Base-by-base conservation (phyloP, 1,284 basidiomycete genomes). In the Tylopilus orsonianus region DNA sequence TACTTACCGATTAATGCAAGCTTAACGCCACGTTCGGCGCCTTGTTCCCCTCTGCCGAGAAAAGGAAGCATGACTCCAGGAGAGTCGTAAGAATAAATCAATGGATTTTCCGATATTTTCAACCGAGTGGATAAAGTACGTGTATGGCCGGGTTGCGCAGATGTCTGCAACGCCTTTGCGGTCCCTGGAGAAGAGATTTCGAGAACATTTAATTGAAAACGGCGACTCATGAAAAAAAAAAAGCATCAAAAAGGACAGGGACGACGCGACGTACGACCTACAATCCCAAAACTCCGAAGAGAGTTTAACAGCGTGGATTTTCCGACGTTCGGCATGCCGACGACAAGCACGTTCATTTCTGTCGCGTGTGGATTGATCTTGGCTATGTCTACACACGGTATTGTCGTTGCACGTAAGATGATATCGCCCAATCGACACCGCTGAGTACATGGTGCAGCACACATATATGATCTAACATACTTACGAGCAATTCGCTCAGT, bases 271-370 rank as follows among this genome's bases (percentile, higher is more conserved):
- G 56, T 66, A 93, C 93, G 88, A 64, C 92, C 93, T 52, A 81
- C 77, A 26, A 96, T 89, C 4, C 95, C 96, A 53, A 87, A 86
- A 59, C 86, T 85, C 35, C 97, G 80, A n/a, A 99, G 75, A 0
- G 90, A 85, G 64, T 99, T 99, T 13, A 99, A 73, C 43, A 99
- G 71, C 4, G 92, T 94, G 23, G 93, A 97, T 72, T 99, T 99
- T 41, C 97, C 97, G 35, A 98, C 94, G 65, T 99, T 99, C 5
- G 96, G 96, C 96, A 99, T 99, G 20, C 96, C 96, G 44, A 95
- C 85, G 20, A 97, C 91, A 5, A 97, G 77, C 8, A 97, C 83
- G 61, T 93, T 93, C 54, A 91, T 71, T 64, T 91, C 87, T 49
- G 83, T 80, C 38, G 81, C 73, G 52, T 85, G 79, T 44, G 80